A percentile compares a stretch with the other conserved stretches of the same genome.
Conservation (phyloP, 2,329 filamentous ascomycete genomes). For the Pyricularia pennisetigena region DNA sequence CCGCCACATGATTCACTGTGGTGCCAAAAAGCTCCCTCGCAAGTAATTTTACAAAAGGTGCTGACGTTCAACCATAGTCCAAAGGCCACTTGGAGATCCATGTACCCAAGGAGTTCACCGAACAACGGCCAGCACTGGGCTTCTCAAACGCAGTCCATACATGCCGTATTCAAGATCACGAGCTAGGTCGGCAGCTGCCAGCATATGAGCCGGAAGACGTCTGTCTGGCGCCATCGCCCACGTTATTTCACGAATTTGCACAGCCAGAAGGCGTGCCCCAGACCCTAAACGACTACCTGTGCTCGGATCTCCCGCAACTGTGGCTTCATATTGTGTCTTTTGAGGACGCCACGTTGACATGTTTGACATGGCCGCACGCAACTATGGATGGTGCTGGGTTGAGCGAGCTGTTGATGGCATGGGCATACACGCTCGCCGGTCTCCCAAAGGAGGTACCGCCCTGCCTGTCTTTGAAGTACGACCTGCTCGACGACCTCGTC, state of each 20-base stretch:
- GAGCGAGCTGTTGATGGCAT: constrained; percentile 29
- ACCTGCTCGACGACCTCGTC: constrained; percentile 18
- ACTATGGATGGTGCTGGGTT: constrained; percentile 36
- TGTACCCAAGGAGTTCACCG: constrained; percentile 19
- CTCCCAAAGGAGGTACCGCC: constrained; percentile 28
- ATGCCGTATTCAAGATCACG: constrained; percentile 28
- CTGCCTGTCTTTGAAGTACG: constrained; percentile 22
- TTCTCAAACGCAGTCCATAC: constrained; percentile 27
- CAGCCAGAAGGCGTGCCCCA: constrained; percentile 15
- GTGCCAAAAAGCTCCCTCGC: neutral
- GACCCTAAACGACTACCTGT: constrained; percentile 27
- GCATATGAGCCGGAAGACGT: constrained; percentile 11
- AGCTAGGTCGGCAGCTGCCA: constrained; percentile 26
- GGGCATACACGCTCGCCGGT: constrained; percentile 34
- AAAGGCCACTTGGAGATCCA: constrained; percentile 21
- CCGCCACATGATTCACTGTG: neutral
- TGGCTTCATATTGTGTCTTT: constrained; percentile 38
- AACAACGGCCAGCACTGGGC: constrained; percentile 25
- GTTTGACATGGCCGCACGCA: constrained; percentile 34
- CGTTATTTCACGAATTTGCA: constrained; percentile 14
- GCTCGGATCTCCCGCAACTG: constrained; percentile 32
- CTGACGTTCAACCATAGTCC: constrained; percentile 1
- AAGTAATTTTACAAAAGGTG: neutral
- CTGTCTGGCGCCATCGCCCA: neutral
- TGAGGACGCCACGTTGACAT: constrained; percentile 36